phyloP scores from a whole-genome alignment of 2,329 filamentous ascomycete genomes.

The Zymoseptoria ardabiliae region DNA sequence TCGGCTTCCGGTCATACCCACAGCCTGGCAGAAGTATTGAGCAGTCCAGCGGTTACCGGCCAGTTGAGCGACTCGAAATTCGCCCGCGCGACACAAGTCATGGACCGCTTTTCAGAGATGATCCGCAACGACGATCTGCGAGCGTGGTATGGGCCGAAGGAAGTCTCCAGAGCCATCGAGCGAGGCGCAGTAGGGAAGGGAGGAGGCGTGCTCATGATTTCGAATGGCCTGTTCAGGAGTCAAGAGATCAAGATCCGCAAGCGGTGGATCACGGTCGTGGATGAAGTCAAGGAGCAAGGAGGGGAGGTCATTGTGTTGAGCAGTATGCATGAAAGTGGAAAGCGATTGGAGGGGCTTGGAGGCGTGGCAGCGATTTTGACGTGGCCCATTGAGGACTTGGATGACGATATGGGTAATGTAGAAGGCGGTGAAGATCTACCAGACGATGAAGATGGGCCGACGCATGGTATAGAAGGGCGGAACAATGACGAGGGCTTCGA shows the following conservation, averaged over 20 bases:
- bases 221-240: constrained; percentile 78
- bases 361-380: constrained; percentile 86
- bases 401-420: constrained; percentile 41
- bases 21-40: constrained; percentile 77
- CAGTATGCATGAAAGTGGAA: constrained; percentile 88
- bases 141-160: constrained; percentile 81
- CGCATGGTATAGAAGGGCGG: constrained; percentile 17
- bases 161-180: constrained; percentile 74
- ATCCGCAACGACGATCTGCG: constrained; percentile 78
- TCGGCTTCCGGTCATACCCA: constrained; percentile 80
- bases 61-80: constrained; percentile 84
- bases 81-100: constrained; percentile 69
- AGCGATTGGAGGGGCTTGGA: constrained; percentile 72
- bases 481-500: background rate
- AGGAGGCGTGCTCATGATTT: constrained; percentile 77
- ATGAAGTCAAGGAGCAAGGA: constrained; percentile 74
- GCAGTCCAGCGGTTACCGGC: constrained; percentile 67
- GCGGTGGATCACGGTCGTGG: constrained; percentile 77
- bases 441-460: constrained; percentile 7
- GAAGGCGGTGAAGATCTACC: constrained; percentile 15
- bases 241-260: constrained; percentile 69
- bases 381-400: constrained; percentile 80
- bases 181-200: constrained; percentile 84
- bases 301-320: constrained; percentile 86
- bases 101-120: constrained; percentile 75